A percentile compares a stretch with the other conserved stretches of the same genome.
phyloP scores from a whole-genome alignment of 768 basidiomycete species.

The Porphyrellus cyaneotinctus region DNA sequence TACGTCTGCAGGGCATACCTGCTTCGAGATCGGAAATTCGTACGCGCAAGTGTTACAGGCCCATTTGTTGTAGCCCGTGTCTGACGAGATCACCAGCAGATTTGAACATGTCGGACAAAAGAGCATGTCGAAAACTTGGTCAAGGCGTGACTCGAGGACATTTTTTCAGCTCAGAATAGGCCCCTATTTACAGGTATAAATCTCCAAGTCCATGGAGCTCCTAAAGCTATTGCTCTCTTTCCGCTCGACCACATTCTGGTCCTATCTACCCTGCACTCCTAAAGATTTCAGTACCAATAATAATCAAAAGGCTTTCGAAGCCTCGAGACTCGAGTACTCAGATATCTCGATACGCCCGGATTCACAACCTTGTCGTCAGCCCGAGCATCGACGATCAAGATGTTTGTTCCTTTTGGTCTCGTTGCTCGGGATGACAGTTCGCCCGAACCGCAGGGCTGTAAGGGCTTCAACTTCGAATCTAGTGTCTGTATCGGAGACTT shows the following conservation, averaged over 20 bases:
- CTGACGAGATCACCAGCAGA: constrained; percentile 70
- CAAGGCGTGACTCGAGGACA: too few relatives aligned
- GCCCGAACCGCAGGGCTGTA: constrained; percentile 8
- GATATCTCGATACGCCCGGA: background rate
- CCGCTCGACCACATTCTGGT: background rate
- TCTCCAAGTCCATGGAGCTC: background rate
- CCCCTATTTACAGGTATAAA: background rate
- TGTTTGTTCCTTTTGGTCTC: constrained; percentile 2
- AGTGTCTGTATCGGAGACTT: constrained; percentile 24
- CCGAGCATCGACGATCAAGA: background rate
- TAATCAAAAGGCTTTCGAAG: too few relatives aligned
- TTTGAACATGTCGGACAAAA: constrained; percentile 97
- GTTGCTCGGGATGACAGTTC: background rate
- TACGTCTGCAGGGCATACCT: constrained; percentile 13
- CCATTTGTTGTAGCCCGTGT: constrained; percentile 87
- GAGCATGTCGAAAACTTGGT: constrained; percentile 46
- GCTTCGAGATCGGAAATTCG: constrained; percentile 53
- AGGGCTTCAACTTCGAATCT: background rate
- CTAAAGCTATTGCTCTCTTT: background rate
- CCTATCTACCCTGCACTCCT: background rate
- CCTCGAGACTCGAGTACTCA: too few relatives aligned
- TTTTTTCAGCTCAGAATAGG: background rate
- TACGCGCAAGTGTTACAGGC: constrained; percentile 93
- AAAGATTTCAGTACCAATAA: too few relatives aligned
- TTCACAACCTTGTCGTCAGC: background rate